These are phyloP conservation scores for Sclerotinia glacialis DNA, from an alignment of 2,329 filamentous ascomycete species.

Conservation along the genomic window DNA sequence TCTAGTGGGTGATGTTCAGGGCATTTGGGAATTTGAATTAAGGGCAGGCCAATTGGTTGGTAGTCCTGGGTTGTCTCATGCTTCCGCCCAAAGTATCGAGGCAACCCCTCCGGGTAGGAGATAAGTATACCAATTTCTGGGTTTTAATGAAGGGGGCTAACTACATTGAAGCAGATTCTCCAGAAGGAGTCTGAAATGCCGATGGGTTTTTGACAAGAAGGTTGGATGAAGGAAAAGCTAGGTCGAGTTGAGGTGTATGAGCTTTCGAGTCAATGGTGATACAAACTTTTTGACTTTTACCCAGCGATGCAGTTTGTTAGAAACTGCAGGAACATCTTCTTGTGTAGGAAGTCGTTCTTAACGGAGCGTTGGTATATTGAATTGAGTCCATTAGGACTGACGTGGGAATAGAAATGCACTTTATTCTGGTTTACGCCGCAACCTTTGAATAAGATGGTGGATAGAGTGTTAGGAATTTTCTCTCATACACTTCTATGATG, in stretches of 20 bases:
- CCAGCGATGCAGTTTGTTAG: slow-evolving; percentile 72
- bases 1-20: slow-evolving; percentile 15
- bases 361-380: slow-evolving; percentile 72
- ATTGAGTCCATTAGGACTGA: neutral
- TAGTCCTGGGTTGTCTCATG: slow-evolving; percentile 38
- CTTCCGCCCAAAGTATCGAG: slow-evolving; percentile 26
- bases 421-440: slow-evolving; percentile 37
- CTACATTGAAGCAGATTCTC: neutral
- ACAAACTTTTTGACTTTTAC: slow-evolving; percentile 23
- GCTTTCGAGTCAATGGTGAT: neutral
- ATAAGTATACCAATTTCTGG: slow-evolving; percentile 35
- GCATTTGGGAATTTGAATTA: slow-evolving; percentile 4
- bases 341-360: slow-evolving; percentile 67
- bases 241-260: neutral
- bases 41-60: slow-evolving; percentile 37
- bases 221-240: neutral
- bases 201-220: too few species aligned
- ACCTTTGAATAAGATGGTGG: slow-evolving; percentile 37
- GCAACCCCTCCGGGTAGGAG: slow-evolving; percentile 38
- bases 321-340: slow-evolving; percentile 68
- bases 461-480: slow-evolving; percentile 40
- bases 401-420: slow-evolving; percentile 39
- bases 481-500: slow-evolving; percentile 30
- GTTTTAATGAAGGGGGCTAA: neutral
- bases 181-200: neutral